These are phyloP conservation scores for Cornus kousa DNA, from an alignment of 148 eudicot species.

Conservation along the genomic window DNA sequence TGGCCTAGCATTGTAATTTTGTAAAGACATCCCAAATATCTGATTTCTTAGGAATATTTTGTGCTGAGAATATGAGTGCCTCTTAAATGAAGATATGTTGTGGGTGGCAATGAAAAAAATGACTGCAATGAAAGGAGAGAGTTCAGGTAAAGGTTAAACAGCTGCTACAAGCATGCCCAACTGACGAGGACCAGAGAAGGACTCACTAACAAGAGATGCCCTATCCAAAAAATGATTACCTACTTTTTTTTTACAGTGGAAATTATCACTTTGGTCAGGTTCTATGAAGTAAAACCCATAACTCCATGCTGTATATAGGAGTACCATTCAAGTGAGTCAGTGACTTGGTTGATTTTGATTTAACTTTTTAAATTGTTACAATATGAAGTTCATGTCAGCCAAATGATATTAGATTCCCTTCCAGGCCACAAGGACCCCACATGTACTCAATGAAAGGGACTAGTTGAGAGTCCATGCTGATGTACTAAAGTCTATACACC, in stretches of 20 bases:
- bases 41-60: too few relatives aligned
- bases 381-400: neutral
- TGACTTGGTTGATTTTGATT: neutral
- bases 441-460: neutral
- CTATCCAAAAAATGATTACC: neutral
- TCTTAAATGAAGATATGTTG: too few relatives aligned
- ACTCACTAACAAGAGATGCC: neutral
- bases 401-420: constrained; percentile 3
- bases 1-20: too few relatives aligned
- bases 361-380: neutral
- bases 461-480: neutral
- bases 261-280: neutral
- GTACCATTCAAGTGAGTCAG: neutral
- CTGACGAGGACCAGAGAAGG: neutral
- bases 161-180: neutral
- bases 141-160: neutral
- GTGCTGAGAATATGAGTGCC: too few relatives aligned
- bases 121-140: neutral
- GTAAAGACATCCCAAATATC: too few relatives aligned
- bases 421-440: neutral
- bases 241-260: neutral
- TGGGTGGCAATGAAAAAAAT: neutral
- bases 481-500: too few relatives aligned
- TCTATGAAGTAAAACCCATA: neutral
- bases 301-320: neutral